Evolutionary conservation across 2,329 filamentous ascomycete species (phyloP), one percentile per base, ranked within the genome.

Genomic region (Hypoxylon sp.): DNA sequence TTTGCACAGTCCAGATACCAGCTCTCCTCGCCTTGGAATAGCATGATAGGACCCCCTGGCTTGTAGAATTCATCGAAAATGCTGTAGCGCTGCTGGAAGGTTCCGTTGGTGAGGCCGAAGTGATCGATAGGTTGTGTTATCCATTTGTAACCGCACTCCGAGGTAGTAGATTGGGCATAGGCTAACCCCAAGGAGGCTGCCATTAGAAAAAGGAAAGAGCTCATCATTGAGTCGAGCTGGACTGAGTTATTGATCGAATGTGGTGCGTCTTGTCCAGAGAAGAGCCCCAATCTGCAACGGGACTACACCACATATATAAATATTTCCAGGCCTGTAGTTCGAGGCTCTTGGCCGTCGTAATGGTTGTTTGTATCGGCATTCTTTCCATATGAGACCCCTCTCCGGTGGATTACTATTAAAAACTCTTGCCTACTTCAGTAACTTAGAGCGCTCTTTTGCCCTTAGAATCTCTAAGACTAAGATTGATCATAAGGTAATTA

Each of bases 21-120:
- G 13, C 37, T 29, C 39, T 54, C 50, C 27, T 62, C 50, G 19
- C 58, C 58, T 29, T 62, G 58, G 39, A 62, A 62, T 31, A 62
- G 48, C 50, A 62, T 54, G 2, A 62, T 62, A n/a, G 58, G 58
- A 2, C 58, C 58, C 6, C 50, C 58, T 13, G 58, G 58, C 48
- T 62, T 54, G 31, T 62, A 62, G 19, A 62, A 62, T 6, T 62
- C 50, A 19, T 62, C 50, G 13, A 62, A 53, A 19, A 54, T 48
- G 48, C 58, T 62, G 39, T 54, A 62, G 31, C 58, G 58, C 42
- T 62, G 58, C 31, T 39, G 39, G 32, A 62, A 62, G 3, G 50
- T 62, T 19, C 58, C 29, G 48, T 54, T 62, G 39, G 29, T 3
- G 17, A n/a, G 29, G 15, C 58, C 48, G 50, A 39, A 48, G 29